Evolutionary conservation across 2,329 filamentous ascomycete genomes (phyloP).

Genomic region (Dothistroma pini): DNA sequence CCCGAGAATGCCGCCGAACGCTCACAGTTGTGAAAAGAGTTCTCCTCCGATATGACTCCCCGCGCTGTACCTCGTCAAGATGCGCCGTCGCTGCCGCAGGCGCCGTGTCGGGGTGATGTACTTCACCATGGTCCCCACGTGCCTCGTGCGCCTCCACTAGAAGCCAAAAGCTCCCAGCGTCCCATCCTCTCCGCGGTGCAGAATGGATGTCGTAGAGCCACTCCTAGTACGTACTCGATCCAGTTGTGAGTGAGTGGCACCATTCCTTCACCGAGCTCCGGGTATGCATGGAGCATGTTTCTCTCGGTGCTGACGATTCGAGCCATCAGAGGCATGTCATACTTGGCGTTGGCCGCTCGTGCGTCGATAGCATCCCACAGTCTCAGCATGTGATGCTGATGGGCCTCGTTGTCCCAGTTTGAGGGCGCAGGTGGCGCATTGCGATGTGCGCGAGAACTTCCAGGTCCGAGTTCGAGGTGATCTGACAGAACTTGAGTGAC

Average conservation of each 20-base stretch:
- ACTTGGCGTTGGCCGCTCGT: slow-evolving; percentile 16
- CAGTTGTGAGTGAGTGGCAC: slow-evolving; percentile 21
- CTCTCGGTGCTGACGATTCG: slow-evolving; percentile 23
- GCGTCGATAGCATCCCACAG: slow-evolving; percentile 27
- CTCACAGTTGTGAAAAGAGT: background rate
- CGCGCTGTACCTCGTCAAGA: background rate
- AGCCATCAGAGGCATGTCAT: slow-evolving; percentile 12
- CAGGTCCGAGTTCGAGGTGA: slow-evolving; percentile 23
- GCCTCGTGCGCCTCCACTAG: slow-evolving; percentile 22
- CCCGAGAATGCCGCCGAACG: background rate
- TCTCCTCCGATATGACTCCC: background rate
- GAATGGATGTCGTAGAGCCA: slow-evolving; percentile 24
- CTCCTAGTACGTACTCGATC: slow-evolving; percentile 30
- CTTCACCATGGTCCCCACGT: slow-evolving; percentile 33
- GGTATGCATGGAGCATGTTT: slow-evolving; percentile 22
- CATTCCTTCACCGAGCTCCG: slow-evolving; percentile 25
- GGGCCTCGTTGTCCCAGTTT: slow-evolving; percentile 26
- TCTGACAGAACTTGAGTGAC: slow-evolving; percentile 18
- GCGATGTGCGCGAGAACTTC: slow-evolving; percentile 18
- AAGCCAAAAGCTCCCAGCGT: slow-evolving; percentile 27
- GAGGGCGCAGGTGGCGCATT: slow-evolving; percentile 23
- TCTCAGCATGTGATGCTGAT: slow-evolving; percentile 22
- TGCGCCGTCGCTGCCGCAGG: background rate
- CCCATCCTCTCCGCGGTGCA: slow-evolving; percentile 28
- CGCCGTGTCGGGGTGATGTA: background rate